Evolutionary conservation across 257 asterid genomes (phyloP).

Genomic region (Capsicum pubescens): DNA sequence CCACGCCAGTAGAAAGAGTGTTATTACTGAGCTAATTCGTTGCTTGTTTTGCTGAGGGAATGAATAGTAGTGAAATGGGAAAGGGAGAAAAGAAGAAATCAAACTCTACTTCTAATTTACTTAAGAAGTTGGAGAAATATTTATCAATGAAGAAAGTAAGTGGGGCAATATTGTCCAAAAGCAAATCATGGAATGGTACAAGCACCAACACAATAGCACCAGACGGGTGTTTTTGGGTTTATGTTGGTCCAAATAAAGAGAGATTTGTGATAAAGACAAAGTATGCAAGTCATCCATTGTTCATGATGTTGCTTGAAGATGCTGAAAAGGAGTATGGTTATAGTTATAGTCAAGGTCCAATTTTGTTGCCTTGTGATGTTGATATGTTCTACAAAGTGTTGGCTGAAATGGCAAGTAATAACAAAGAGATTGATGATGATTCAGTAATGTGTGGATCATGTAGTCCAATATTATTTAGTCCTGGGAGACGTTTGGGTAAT

Average conservation of each 20-base stretch:
- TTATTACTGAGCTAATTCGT: background rate
- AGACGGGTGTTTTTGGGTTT: conserved; percentile 64
- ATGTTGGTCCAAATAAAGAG: conserved; percentile 59
- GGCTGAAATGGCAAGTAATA: conserved; percentile 51
- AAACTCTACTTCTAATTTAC: background rate
- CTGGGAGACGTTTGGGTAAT: conserved; percentile 33
- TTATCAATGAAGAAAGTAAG: conserved; percentile 31
- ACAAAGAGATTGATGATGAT: background rate
- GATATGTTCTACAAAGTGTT: conserved; percentile 51
- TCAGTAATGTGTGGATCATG: conserved; percentile 21
- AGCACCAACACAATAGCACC: conserved; percentile 39
- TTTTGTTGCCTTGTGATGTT: conserved; percentile 63
- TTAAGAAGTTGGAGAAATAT: conserved; percentile 38
- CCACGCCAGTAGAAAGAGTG: background rate
- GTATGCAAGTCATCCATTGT: conserved; percentile 60
- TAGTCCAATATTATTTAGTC: conserved; percentile 31
- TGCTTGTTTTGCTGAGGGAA: background rate
- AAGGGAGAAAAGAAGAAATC: background rate
- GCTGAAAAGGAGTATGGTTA: conserved; percentile 70
- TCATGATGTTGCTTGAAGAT: conserved; percentile 69
- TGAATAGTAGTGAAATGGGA: conserved; percentile 27
- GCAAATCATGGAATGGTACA: conserved; percentile 36
- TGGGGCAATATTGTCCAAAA: conserved; percentile 26
- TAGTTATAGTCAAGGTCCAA: conserved; percentile 52
- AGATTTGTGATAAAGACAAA: conserved; percentile 55